Evolutionary conservation across 2,329 filamentous ascomycete genomes (phyloP).

Genomic region (Huntiella bhutanensis): DNA sequence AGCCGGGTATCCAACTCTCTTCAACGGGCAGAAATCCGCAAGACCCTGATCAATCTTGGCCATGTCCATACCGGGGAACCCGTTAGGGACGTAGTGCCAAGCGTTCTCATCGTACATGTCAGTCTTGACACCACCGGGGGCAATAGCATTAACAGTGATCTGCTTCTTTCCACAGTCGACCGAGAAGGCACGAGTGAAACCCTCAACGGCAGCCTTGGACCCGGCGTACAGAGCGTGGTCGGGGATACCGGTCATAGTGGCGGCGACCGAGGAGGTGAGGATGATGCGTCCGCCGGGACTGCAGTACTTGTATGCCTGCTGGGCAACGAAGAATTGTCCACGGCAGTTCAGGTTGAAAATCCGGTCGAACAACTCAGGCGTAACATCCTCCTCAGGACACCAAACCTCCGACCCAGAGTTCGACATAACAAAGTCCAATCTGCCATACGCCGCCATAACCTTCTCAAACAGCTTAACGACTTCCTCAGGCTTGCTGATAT

Average conservation of each 20-base stretch:
- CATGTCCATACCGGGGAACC: constrained; percentile 29
- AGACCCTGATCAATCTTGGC: constrained; percentile 36
- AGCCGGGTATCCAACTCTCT: constrained; percentile 36
- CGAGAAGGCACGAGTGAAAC: constrained; percentile 51
- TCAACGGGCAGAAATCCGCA: constrained; percentile 37
- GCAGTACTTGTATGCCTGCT: constrained; percentile 54
- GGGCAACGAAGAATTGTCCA: constrained; percentile 61
- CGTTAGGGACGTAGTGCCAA: constrained; percentile 44
- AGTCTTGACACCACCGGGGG: constrained; percentile 53
- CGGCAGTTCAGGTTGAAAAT: constrained; percentile 54
- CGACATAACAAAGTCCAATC: constrained; percentile 52
- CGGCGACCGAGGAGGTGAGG: constrained; percentile 51
- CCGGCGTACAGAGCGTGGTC: constrained; percentile 56
- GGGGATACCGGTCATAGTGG: constrained; percentile 45
- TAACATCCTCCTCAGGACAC: constrained; percentile 50
- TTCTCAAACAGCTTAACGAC: constrained; percentile 46
- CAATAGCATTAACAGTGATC: constrained; percentile 55
- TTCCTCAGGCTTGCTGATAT: constrained; percentile 40
- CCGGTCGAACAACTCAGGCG: constrained; percentile 50
- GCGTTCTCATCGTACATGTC: constrained; percentile 60
- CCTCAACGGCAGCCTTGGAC: constrained; percentile 54
- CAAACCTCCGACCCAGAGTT: constrained; percentile 55
- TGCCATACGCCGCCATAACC: constrained; percentile 45
- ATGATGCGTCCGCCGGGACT: constrained; percentile 52
- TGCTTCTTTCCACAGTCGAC: constrained; percentile 50